Base-by-base conservation (phyloP, 1,284 basidiomycete genomes). In the Chondrostereum purpureum region DNA sequence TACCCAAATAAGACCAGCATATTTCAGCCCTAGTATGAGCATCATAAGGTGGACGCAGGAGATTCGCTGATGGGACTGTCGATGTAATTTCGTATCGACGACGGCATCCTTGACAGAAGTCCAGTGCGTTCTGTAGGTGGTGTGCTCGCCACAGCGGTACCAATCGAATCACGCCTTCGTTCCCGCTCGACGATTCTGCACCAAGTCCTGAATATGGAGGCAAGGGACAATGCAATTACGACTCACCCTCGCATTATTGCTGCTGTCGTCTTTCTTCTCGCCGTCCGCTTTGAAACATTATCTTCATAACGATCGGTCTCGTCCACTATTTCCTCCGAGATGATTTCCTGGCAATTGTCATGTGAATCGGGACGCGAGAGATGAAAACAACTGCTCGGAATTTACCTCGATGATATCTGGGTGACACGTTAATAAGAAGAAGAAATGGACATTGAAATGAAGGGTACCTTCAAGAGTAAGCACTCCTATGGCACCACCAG, bases 221-320 rank as follows among this genome's bases (percentile, higher is more conserved):
- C n/a, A 40, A 27, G 4, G 36, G 21, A 2, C 16, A 17, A 31
- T 24, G 2, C 16, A 12, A 34, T 31, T 12, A 38, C 17, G 16
- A 64, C 72, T 34, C 21, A 86, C 84, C 87, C 87, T 57, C 83
- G 75, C 90, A 93, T 92, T 44, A 92, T 73, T 6, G 80, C 75
- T 6, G 84, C 76, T 5, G 81, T 88, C 8, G 83, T 85, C 50
- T 77, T 66, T 19, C 91, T 73, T 54, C 76, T 83, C 0, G 86
- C 87, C 13, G 71, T 70, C 42, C 73, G 73, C 61, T 92, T 92
- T 39, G 78, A 82, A 44, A 82, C 80, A 58, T 92, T 94, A 55
- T 92, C 89, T 53, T 88, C 81, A 56, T 87, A 92, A 16, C 81
- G 74, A 65, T 95, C 91, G 3, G 90, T 93, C 63, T 94, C 91